phyloP scores from a whole-genome alignment of 306 rosid genomes.

The Cicer pinnatifidum region DNA sequence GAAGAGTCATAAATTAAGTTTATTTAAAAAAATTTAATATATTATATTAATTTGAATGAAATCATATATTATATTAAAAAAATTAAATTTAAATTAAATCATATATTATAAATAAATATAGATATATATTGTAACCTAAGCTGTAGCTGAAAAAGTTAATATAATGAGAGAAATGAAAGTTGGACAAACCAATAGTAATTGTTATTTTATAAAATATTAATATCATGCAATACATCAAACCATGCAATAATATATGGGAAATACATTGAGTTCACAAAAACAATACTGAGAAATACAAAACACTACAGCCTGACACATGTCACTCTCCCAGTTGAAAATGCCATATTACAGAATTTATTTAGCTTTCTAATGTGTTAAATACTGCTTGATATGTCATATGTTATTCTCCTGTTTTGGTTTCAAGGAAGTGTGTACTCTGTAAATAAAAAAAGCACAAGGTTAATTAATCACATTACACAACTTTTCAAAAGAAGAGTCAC shows the following conservation, averaged over 20 bases:
- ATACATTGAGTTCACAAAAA: too few relatives aligned
- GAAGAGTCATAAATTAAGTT: too few relatives aligned
- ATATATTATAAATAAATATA: too few relatives aligned
- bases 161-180: background rate
- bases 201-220: background rate
- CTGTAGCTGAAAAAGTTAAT: background rate
- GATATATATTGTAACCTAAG: too few relatives aligned
- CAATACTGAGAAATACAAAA: constrained; percentile 21
- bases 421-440: constrained; percentile 56
- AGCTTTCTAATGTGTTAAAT: constrained; percentile 33
- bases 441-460: constrained; percentile 24
- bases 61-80: too few relatives aligned
- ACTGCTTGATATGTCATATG: constrained; percentile 22
- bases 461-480: background rate
- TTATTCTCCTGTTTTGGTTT: constrained; percentile 16
- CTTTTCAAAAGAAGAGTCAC: background rate
- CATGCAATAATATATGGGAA: constrained; percentile 12
- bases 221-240: constrained; percentile 14
- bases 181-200: background rate
- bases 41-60: too few relatives aligned
- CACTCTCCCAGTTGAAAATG: constrained; percentile 31
- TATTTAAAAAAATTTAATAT: too few relatives aligned
- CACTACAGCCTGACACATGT: constrained; percentile 3
- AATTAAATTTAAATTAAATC: too few relatives aligned
- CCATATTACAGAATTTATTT: constrained; percentile 44